phyloP scores from a whole-genome alignment of 1,139 yeast genomes.

The Blastobotrys persicus region DNA sequence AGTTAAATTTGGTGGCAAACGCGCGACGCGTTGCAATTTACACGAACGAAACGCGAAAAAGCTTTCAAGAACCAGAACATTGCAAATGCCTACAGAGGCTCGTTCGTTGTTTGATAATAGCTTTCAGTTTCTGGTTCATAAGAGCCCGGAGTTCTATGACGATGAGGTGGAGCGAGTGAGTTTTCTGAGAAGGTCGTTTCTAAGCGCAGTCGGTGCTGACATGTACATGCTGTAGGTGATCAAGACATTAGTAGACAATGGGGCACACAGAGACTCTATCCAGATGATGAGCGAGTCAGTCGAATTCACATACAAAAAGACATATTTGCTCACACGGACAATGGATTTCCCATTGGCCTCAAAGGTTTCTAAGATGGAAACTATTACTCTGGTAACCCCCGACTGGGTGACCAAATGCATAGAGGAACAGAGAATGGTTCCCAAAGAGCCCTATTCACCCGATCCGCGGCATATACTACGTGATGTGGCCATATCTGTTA shows the following conservation, averaged over 20 bases:
- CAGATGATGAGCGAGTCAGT: neutral
- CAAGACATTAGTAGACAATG: neutral
- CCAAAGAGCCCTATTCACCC: slow-evolving; percentile 56
- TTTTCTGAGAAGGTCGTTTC: neutral
- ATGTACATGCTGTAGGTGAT: neutral
- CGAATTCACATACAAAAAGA: neutral
- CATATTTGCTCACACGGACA: neutral
- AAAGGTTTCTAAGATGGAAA: neutral
- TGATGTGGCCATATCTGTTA: slow-evolving; percentile 59
- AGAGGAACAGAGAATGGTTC: slow-evolving; percentile 44
- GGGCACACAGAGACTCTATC: neutral
- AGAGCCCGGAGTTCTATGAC: slow-evolving; percentile 40
- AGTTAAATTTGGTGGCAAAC: neutral
- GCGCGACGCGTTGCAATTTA: neutral
- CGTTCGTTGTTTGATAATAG: neutral
- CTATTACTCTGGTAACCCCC: slow-evolving; percentile 49
- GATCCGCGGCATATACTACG: slow-evolving; percentile 65
- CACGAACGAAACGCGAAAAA: neutral
- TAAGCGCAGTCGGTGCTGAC: neutral
- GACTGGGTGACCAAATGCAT: slow-evolving; percentile 61
- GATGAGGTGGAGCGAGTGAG: neutral
- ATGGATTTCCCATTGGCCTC: neutral
- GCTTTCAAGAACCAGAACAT: neutral
- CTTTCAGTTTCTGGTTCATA: slow-evolving; percentile 35
- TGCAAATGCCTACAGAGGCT: neutral